These are phyloP conservation scores for Nyctanthes arbortristis DNA, from an alignment of 257 asterid genomes.

Conservation along the genomic window DNA sequence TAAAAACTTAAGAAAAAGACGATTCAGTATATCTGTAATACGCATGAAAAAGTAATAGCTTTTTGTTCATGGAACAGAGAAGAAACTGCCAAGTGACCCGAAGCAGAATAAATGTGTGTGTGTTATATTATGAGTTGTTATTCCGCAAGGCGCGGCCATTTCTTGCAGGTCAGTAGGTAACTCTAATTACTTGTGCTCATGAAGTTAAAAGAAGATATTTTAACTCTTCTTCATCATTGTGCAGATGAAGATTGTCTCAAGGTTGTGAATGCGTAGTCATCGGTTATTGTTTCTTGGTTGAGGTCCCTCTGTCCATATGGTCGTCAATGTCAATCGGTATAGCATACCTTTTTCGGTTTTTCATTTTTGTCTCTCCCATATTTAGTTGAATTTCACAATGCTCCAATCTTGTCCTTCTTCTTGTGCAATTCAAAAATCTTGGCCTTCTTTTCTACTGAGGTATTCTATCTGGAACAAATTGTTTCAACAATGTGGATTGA, in stretches of 20 bases:
- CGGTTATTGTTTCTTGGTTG: conserved; percentile 6
- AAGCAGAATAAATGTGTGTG: conserved; percentile 67
- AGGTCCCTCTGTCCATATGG: conserved; percentile 13
- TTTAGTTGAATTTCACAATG: conserved; percentile 14
- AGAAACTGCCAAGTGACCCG: conserved; percentile 39
- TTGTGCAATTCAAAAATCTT: too few relatives aligned
- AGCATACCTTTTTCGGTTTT: neutral
- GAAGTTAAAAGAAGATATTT: conserved; percentile 1
- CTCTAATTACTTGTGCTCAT: neutral
- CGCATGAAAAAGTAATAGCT: too few relatives aligned
- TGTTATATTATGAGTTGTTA: conserved; percentile 54
- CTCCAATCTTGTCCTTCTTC: conserved; percentile 12
- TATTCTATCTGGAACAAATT: neutral
- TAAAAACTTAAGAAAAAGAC: too few relatives aligned
- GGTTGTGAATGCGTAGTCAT: conserved; percentile 21
- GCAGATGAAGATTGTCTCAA: conserved; percentile 12
- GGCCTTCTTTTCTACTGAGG: conserved; percentile 13
- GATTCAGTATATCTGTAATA: too few relatives aligned
- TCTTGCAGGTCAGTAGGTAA: conserved; percentile 24
- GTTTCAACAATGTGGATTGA: too few relatives aligned
- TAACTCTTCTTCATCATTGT: neutral
- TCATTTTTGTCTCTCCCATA: too few relatives aligned
- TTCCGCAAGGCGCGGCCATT: conserved; percentile 22
- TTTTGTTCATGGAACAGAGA: conserved; percentile 47
- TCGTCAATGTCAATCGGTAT: conserved; percentile 1